A percentile compares a stretch with the other conserved stretches of the same genome.
These are phyloP conservation scores for Vitis riparia DNA, from an alignment of 164 flowering plant species.

Conservation along the genomic window DNA sequence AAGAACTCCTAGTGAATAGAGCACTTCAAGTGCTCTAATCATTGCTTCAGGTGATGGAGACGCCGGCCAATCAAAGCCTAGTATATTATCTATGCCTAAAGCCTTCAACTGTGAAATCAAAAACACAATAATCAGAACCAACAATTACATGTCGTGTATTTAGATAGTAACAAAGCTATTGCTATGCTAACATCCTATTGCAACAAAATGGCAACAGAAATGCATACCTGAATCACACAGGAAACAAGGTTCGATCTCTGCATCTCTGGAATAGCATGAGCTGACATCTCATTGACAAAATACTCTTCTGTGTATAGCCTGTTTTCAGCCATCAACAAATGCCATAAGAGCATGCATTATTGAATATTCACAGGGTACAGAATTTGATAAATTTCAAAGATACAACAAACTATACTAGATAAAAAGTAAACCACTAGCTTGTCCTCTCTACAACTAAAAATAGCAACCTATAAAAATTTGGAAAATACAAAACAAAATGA, in stretches of 20 bases:
- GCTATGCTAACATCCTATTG: neutral
- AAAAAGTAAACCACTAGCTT: too few relatives aligned
- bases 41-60: constrained; percentile 91
- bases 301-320: constrained; percentile 95
- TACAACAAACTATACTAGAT: too few relatives aligned
- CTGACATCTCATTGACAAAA: constrained; percentile 71
- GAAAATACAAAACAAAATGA: too few relatives aligned
- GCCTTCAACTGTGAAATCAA: constrained; percentile 71
- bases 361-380: too few relatives aligned
- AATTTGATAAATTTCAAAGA: too few relatives aligned
- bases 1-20: constrained; percentile 84
- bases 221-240: constrained; percentile 76
- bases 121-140: constrained; percentile 11
- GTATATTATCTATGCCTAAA: constrained; percentile 90
- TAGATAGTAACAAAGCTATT: neutral
- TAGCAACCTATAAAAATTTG: too few relatives aligned
- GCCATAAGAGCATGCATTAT: too few relatives aligned
- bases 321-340: constrained; percentile 16
- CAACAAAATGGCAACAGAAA: neutral
- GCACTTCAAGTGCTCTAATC: constrained; percentile 93
- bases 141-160: neutral
- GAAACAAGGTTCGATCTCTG: constrained; percentile 93
- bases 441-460: too few relatives aligned
- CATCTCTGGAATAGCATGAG: constrained; percentile 90
- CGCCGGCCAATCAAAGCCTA: constrained; percentile 98